Evolutionary conservation across 2,329 filamentous ascomycete species (phyloP), one percentile per base, ranked within the genome.

Genomic region (Fusarium coicis): DNA sequence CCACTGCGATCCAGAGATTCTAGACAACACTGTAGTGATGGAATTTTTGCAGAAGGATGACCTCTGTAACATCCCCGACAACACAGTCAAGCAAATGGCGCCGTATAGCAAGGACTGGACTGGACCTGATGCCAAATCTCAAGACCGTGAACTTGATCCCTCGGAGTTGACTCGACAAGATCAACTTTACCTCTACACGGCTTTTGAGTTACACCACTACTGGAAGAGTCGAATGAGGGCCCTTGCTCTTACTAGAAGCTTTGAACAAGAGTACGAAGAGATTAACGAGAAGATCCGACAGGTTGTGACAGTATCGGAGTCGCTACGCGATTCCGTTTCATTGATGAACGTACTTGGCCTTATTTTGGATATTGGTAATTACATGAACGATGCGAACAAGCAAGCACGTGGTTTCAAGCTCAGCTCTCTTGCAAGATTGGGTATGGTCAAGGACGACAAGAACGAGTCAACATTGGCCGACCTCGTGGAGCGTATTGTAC

Each of bases 341-440:
- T 85, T 99, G 77, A 97, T 98, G 92, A 98, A 97, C 74, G 95
- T 99, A 52, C 90, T 99, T 63, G 95, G 96, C 66, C 88, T 98
- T 70, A 99, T 99, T 82, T 86, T 99, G 77, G 96, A 98, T 82
- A 97, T 99, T 79, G 96, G 96, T 82, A 99, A 99, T 83, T 99
- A 97, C 87, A 99, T 99, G 96, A 99, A 99, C 86, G 96, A 98
- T 80, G 93, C 95, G 62, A 98, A 98, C 85, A 99, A 99, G 85
- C 96, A 98, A 84, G 96, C 96, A 8, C 93, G 93, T 65, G 96
- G 96, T 71, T 99, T 99, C 91, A 99, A 99, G 86, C 90, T 99
- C 19, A 96, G 95, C 79, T 98, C 96, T 10, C 91, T 99, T 54
- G 93, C 94, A 34, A 91, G 96, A 62, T 86, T 99, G 62, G 95